These are phyloP conservation scores for Beauveria pseudobassiana DNA, from an alignment of 2,329 filamentous ascomycete genomes.

Conservation along the genomic window DNA sequence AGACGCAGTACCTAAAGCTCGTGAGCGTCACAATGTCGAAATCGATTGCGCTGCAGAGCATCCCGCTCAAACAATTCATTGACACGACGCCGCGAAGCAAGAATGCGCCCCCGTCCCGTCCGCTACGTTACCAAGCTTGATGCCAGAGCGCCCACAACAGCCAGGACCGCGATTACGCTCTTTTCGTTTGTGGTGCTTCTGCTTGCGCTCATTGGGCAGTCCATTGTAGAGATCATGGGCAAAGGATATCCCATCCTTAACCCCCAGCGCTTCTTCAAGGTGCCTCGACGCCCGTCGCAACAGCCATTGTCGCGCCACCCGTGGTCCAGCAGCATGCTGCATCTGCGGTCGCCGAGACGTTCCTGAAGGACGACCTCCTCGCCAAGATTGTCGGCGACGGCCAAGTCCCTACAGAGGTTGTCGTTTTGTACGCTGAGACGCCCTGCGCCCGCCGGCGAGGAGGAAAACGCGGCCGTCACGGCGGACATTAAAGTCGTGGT, in stretches of 20 bases:
- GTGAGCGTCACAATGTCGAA: slow-evolving; percentile 77
- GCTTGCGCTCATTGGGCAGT: slow-evolving; percentile 54
- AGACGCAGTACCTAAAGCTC: slow-evolving; percentile 51
- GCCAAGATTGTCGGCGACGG: slow-evolving; percentile 30
- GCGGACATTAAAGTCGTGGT: slow-evolving; percentile 32
- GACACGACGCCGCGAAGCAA: slow-evolving; percentile 28
- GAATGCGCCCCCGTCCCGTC: slow-evolving; percentile 35
- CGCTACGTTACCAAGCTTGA: slow-evolving; percentile 64
- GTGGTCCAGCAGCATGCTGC: slow-evolving; percentile 12
- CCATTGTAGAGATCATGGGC: slow-evolving; percentile 58
- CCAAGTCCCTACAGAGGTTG: slow-evolving; percentile 27
- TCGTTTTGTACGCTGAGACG: slow-evolving; percentile 29
- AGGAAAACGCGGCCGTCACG: slow-evolving; percentile 16
- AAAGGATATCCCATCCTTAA: slow-evolving; percentile 44
- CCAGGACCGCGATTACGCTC: slow-evolving; percentile 42
- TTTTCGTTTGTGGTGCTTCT: slow-evolving; percentile 51
- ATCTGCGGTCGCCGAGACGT: slow-evolving; percentile 12
- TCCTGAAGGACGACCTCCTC: slow-evolving; percentile 27
- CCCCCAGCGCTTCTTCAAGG: slow-evolving; percentile 44
- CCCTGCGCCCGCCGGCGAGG: slow-evolving; percentile 13
- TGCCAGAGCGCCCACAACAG: slow-evolving; percentile 41
- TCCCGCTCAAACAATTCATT: slow-evolving; percentile 52
- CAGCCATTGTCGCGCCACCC: slow-evolving; percentile 18
- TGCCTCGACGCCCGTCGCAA: slow-evolving; percentile 7
- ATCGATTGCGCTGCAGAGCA: slow-evolving; percentile 69